Conservation (phyloP, 106 monocot genomes). For the Dactylorhiza incarnata region DNA sequence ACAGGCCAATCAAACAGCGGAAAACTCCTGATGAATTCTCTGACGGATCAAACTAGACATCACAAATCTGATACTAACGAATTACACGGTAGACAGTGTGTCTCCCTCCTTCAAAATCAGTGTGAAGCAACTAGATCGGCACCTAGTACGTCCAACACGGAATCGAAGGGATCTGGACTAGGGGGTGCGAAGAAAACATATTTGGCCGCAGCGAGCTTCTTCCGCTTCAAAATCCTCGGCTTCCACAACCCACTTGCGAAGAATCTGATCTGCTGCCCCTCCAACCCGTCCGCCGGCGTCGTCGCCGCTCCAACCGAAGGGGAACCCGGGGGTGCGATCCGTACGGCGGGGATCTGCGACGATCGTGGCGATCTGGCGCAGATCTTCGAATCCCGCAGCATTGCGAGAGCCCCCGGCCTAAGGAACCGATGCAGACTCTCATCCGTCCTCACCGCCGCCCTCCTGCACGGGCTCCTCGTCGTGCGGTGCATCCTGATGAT, state of each 20-base stretch:
- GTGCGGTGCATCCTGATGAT: neutral
- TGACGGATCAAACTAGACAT: neutral
- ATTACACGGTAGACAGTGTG: neutral
- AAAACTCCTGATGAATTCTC: neutral
- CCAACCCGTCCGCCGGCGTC: neutral
- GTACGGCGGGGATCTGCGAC: neutral
- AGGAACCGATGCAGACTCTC: slow-evolving; percentile 2
- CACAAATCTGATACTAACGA: neutral
- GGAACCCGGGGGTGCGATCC: slow-evolving; percentile 1
- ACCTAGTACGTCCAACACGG: neutral
- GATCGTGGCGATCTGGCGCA: slow-evolving; percentile 8
- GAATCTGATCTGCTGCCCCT: slow-evolving; percentile 9
- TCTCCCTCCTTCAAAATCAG: neutral
- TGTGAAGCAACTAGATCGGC: neutral
- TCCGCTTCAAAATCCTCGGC: slow-evolving; percentile 1
- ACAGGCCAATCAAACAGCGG: neutral
- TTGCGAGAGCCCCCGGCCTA: slow-evolving; percentile 4
- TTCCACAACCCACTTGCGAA: neutral
- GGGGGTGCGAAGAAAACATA: slow-evolving; percentile 9
- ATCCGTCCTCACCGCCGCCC: neutral
- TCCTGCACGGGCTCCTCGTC: neutral
- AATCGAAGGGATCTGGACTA: slow-evolving; percentile 5
- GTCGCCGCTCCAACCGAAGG: neutral
- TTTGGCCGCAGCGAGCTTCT: slow-evolving; percentile 10
- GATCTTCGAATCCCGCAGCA: slow-evolving; percentile 8